phyloP scores from a whole-genome alignment of 73 alveolate species.

The Breviolum minutum region DNA sequence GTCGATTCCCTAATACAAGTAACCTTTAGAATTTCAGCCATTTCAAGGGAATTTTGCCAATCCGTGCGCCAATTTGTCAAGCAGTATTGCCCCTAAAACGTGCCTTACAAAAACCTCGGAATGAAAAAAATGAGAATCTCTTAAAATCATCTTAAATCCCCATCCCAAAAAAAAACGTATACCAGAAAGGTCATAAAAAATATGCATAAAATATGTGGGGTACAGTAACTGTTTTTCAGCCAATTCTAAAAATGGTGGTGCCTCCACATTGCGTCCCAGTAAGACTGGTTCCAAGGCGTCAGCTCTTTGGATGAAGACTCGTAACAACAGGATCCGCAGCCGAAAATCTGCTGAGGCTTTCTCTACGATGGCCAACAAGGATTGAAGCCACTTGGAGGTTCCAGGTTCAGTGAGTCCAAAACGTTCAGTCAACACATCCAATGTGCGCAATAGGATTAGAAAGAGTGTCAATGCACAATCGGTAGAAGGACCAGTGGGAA shows the following conservation, averaged over 20 bases:
- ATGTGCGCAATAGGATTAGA: conserved; percentile 44
- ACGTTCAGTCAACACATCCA: conserved; percentile 72
- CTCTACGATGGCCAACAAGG: conserved; percentile 47
- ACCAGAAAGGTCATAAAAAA: no score
- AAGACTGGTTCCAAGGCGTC: conserved; percentile 42
- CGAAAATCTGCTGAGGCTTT: conserved; percentile 70
- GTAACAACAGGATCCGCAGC: conserved; percentile 39
- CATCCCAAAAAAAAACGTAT: no score
- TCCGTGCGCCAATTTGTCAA: no score
- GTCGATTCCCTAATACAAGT: no score
- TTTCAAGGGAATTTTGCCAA: no score
- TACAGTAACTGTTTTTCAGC: neutral
- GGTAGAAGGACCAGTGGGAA: conserved; percentile 12
- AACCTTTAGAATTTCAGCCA: no score
- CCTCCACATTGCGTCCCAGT: conserved; percentile 76
- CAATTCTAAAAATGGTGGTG: neutral
- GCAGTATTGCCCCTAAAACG: no score
- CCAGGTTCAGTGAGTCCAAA: conserved; percentile 17
- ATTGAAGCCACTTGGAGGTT: conserved; percentile 7
- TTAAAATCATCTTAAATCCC: no score
- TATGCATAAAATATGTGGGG: no score
- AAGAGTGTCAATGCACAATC: conserved; percentile 27
- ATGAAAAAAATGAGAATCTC: no score
- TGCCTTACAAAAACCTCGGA: no score
- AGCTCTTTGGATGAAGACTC: conserved; percentile 21